Base-by-base conservation (phyloP, 1,284 basidiomycete species). In the Meira miltonrushii region DNA sequence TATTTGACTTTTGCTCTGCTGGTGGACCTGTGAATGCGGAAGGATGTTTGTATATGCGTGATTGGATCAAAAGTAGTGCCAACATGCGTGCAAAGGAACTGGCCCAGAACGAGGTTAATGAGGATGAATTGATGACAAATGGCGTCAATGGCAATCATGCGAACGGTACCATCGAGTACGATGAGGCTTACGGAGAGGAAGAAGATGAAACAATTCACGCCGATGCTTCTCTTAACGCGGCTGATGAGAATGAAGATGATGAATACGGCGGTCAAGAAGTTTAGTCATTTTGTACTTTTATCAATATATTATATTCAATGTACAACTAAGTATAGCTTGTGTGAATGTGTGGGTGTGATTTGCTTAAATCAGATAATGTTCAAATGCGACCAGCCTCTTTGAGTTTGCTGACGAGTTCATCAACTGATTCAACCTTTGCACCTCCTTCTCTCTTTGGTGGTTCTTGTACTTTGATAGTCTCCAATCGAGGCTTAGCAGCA, bases 391-490 rank as follows among this genome's bases (percentile, higher is more conserved):
- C 93, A 47, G 88, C 90, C 72, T 90, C 90, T 81, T 92, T 93
- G 65, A 98, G 84, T 82, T 91, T 96, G 44, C 82, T 83, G 10
- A 97, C 84, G 21, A 98, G 83, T 80, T 95, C 90, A 71, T 95
- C 92, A 1, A 98, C 92, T 56, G 82, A 87, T 62, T 84, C 86
- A 52, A 89, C 87, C 85, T 96, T 98, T 60, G 85, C 86, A 55
- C 94, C 94, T 19, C 95, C 94, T 57, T 89, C 84, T 59, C 94
- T 86, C 79, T 90, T 88, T 1, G 90, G 88, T 44, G 94, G 94
- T 77, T 96, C 92, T 9, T 85, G 80, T n/a, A 98, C 89, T 73
- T 89, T 91, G 73, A 97, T 74, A 0, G 87, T 92, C 82, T 96
- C 90, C 39, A 97, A 81, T 47, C 86, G 83, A 15, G 91, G 91